These are phyloP conservation scores for Trichophyton schoenleinii DNA, from an alignment of 2,329 filamentous ascomycete species.

Conservation along the genomic window DNA sequence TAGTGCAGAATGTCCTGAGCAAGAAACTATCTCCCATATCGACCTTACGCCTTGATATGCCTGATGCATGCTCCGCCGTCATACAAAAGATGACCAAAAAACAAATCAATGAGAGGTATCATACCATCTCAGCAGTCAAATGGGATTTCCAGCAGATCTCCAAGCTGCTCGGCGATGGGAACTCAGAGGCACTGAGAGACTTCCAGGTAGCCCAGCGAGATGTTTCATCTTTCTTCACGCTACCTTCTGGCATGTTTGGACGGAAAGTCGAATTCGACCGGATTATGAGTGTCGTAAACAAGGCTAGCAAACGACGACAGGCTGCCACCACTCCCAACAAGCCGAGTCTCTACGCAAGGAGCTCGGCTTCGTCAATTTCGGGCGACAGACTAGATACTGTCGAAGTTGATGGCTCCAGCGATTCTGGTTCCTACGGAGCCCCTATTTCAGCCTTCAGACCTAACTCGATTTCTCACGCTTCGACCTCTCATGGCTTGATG, in stretches of 20 bases:
- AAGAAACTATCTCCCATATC: slow-evolving; percentile 67
- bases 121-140: slow-evolving; percentile 75
- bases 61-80: slow-evolving; percentile 66
- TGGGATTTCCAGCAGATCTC: slow-evolving; percentile 66
- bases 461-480: slow-evolving; percentile 22
- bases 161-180: slow-evolving; percentile 60
- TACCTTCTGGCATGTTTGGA: slow-evolving; percentile 72
- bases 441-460: slow-evolving; percentile 23
- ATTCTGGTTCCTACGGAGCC: slow-evolving; percentile 36
- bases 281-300: slow-evolving; percentile 63
- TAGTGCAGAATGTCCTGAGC: slow-evolving; percentile 78
- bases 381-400: slow-evolving; percentile 38
- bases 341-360: slow-evolving; percentile 31
- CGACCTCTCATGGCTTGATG: slow-evolving; percentile 15
- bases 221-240: slow-evolving; percentile 80
- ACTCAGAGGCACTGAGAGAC: slow-evolving; percentile 55
- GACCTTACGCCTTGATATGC: slow-evolving; percentile 65
- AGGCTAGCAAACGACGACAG: slow-evolving; percentile 55
- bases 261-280: slow-evolving; percentile 58
- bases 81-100: slow-evolving; percentile 90
- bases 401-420: slow-evolving; percentile 44
- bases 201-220: slow-evolving; percentile 74
- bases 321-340: slow-evolving; percentile 23
- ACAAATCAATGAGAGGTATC: slow-evolving; percentile 74
- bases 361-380: slow-evolving; percentile 42